Evolutionary conservation across 208 protist species (phyloP).

Genomic region (Acanthamoeba triangularis): DNA sequence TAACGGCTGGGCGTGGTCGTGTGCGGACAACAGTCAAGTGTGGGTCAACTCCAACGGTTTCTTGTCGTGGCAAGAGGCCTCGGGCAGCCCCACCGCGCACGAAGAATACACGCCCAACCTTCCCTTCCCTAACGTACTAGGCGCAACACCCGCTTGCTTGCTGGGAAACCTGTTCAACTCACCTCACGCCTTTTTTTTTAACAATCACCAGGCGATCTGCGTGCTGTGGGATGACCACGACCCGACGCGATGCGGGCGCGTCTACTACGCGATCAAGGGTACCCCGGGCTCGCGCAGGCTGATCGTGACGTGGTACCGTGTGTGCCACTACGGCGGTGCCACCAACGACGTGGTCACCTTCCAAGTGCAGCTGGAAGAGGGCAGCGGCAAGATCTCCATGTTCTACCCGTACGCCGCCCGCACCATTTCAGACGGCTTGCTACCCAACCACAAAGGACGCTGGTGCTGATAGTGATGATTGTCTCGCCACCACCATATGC

Average conservation of each 20-base stretch:
- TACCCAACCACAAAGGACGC: no score
- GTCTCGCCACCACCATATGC: no score
- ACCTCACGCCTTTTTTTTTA: no score
- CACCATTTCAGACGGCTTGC: no score
- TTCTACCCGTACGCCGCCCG: background rate
- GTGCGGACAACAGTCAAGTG: no score
- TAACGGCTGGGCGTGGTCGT: no score
- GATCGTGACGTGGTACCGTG: background rate
- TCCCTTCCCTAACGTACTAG: background rate
- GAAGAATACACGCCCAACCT: background rate
- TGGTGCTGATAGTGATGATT: no score
- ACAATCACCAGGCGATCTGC: background rate
- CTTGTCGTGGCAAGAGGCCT: background rate
- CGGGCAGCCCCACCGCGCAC: background rate
- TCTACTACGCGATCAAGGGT: background rate
- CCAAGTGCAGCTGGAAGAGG: background rate
- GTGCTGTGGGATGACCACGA: background rate
- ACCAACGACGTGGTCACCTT: background rate
- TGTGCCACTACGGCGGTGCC: background rate
- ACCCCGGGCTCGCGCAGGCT: background rate
- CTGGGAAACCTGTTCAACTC: no score
- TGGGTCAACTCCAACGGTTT: background rate
- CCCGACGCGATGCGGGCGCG: background rate
- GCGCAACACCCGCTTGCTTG: no score
- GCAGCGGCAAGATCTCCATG: background rate